Conservation (phyloP, 2,329 filamentous ascomycete genomes). For the Biscogniauxia marginata region DNA sequence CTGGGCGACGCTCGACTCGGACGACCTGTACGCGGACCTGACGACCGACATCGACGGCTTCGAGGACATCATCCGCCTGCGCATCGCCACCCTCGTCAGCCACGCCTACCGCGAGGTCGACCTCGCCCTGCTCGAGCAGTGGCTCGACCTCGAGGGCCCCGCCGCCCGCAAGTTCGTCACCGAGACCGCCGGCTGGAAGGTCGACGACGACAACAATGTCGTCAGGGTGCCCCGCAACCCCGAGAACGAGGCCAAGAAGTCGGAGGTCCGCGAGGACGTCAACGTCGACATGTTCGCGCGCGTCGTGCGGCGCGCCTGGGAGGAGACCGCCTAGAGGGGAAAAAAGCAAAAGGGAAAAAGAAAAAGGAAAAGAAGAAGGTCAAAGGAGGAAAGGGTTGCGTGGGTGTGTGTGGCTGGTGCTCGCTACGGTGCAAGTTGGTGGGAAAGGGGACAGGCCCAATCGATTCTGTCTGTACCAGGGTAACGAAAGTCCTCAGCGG, state of each 20-base stretch:
- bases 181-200: conserved; percentile 83
- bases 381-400: background rate
- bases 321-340: conserved; percentile 64
- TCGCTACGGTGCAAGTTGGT: too few relatives aligned
- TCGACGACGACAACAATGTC: conserved; percentile 64
- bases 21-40: conserved; percentile 93
- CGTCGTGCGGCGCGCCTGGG: conserved; percentile 81
- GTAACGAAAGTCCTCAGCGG: too few relatives aligned
- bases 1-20: conserved; percentile 89
- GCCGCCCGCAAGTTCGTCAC: conserved; percentile 74
- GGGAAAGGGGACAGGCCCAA: too few relatives aligned
- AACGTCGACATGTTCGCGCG: conserved; percentile 82
- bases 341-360: background rate
- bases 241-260: conserved; percentile 96
- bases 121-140: conserved; percentile 66
- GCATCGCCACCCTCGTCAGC: conserved; percentile 84
- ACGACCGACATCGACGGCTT: conserved; percentile 93
- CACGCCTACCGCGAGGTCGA: conserved; percentile 75
- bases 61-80: conserved; percentile 87
- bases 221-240: conserved; percentile 87
- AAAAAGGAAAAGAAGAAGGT: background rate
- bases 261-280: conserved; percentile 93
- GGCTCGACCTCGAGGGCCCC: conserved; percentile 70
- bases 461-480: too few relatives aligned
- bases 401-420: background rate